Evolutionary conservation across 2,329 filamentous ascomycete genomes (phyloP), one percentile per base, ranked within the genome.

Genomic region (Xylaria sp.): DNA sequence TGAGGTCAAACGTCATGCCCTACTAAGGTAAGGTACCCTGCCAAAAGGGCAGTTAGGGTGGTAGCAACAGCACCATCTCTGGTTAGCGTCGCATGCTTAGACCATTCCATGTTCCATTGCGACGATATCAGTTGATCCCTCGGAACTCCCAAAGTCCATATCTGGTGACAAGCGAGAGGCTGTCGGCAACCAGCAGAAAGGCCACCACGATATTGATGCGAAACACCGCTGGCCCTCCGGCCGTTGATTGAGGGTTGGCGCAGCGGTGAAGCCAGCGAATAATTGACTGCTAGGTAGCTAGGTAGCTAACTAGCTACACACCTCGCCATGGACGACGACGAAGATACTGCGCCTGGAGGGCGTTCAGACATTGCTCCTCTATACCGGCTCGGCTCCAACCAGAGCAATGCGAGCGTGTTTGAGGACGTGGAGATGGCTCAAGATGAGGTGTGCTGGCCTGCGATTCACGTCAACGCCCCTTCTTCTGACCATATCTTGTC

Each of bases 401-500:
- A 90, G 76, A 94, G 92, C 82, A 89, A 87, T 81, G 86, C 90
- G 44, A 97, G 93, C 81, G 91, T 98, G 74, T 91, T 97, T 75
- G 94, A 94, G 74, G 94, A 97, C 81, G 94, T 98, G n/a, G 95
- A 98, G 80, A 98, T 99, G 96, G 95, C 96, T 23, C 94, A 97
- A 61, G 93, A 97, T 79, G 95, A 98, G 88, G 93, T 96, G 70
- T 23, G 72, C 46, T 10, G 56, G 50, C 37, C 20, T 50, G 25
- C 34, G 18, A 55, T 23, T 63, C 28, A 46, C 58, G 54, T 68
- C 28, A 41, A 50, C 69, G 60, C 54, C 37, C 44, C 51, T n/a
- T 69, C 72, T 59, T 72, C 76, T 72, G 76, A 70, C 46, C 65
- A 62, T 67, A 57, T n/a, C 20, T 20, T 65, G 58, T 46, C 44